Conservation (phyloP, 176 grass and related monocot species). For the Oryza australiensis region DNA sequence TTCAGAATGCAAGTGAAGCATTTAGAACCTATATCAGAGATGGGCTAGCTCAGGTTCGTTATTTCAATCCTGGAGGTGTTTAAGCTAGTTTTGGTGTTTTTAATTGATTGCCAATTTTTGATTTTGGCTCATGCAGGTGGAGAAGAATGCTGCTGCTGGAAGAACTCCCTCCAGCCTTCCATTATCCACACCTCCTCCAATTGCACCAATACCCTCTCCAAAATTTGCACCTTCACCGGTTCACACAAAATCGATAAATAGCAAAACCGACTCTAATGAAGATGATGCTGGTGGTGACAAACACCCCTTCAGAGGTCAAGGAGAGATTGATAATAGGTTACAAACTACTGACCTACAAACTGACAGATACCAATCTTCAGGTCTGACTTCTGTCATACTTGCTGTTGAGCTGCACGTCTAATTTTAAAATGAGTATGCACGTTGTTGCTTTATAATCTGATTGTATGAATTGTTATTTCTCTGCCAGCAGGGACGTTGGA, state of each 20-base stretch:
- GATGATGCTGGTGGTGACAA: constrained; percentile 46
- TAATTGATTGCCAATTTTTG: neutral
- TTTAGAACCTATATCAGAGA: constrained; percentile 99
- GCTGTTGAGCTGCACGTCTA: neutral
- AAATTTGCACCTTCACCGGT: constrained; percentile 96
- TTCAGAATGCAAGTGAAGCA: constrained; percentile 98
- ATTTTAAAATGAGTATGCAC: neutral
- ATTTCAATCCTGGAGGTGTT: neutral
- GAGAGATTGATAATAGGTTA: constrained; percentile 47
- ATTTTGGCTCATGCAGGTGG: constrained; percentile 65
- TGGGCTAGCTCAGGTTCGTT: constrained; percentile 80
- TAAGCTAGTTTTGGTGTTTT: neutral
- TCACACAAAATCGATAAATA: constrained; percentile 67
- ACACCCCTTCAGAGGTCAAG: constrained; percentile 51
- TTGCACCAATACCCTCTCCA: constrained; percentile 80
- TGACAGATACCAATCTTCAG: constrained; percentile 68
- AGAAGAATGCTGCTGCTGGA: constrained; percentile 90
- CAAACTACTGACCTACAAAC: constrained; percentile 48
- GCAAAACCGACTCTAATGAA: constrained; percentile 50
- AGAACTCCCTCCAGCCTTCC: constrained; percentile 87
- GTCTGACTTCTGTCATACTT: constrained; percentile 31
- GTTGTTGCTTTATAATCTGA: constrained; percentile 12
- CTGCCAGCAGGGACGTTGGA: constrained; percentile 52
- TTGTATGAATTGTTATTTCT: neutral
- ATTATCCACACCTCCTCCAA: constrained; percentile 86